Evolutionary conservation across 768 basidiomycete genomes (phyloP).

Genomic region (Tylopilus rubrobrunneus): DNA sequence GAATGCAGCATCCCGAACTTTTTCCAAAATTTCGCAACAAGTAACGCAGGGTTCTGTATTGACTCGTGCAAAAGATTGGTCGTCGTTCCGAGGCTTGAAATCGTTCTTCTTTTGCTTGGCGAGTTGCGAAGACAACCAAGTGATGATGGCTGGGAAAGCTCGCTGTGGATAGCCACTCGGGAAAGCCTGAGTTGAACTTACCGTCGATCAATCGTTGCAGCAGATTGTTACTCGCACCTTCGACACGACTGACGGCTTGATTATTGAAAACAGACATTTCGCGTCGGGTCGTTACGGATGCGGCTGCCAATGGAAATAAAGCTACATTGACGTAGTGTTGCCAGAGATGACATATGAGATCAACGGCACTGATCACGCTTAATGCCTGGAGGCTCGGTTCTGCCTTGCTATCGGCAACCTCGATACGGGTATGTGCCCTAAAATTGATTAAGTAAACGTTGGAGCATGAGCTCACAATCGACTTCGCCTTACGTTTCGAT

Average conservation of each 20-base stretch:
- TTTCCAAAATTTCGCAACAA: constrained; percentile 83
- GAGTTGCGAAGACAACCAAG: constrained; percentile 73
- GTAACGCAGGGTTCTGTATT: constrained; percentile 90
- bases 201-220: constrained; percentile 81
- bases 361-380: constrained; percentile 61
- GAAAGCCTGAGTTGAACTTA: constrained; percentile 33
- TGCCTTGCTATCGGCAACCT: constrained; percentile 65
- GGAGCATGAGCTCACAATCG: not conserved
- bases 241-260: constrained; percentile 79
- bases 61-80: constrained; percentile 88
- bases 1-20: constrained; percentile 70
- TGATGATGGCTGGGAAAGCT: constrained; percentile 51
- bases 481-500: constrained; percentile 78
- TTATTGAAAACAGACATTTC: constrained; percentile 94
- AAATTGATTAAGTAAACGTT: constrained; percentile 3
- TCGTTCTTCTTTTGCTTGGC: constrained; percentile 93
- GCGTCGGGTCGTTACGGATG: constrained; percentile 80
- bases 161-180: not conserved
- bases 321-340: constrained; percentile 94
- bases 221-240: constrained; percentile 75
- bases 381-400: constrained; percentile 79
- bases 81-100: constrained; percentile 96
- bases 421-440: constrained; percentile 70
- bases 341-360: constrained; percentile 94
- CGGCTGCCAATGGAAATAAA: constrained; percentile 79